A percentile compares a stretch with the other conserved stretches of the same genome.
Conservation (phyloP, 139 green algal genomes). For the Edaphochlamys debaryana region DNA sequence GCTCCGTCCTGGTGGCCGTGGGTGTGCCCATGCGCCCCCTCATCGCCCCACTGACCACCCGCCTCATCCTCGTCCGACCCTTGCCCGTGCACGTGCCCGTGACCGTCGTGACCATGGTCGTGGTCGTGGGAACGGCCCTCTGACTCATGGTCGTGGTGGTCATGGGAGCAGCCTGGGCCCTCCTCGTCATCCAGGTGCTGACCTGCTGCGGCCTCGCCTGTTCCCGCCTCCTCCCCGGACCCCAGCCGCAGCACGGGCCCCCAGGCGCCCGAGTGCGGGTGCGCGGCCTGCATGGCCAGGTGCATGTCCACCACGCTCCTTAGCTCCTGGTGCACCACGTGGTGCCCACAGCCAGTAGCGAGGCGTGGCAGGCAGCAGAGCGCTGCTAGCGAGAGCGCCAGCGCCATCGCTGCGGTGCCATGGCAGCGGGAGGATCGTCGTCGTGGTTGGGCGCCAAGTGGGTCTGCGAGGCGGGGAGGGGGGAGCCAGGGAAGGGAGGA, state of each 20-base stretch:
- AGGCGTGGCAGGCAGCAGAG: no score
- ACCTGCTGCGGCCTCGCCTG: background rate
- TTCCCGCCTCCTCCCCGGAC: no score
- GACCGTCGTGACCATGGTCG: background rate
- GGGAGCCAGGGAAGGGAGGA: no score
- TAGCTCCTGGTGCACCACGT: conserved; percentile 11
- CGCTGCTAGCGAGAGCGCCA: no score
- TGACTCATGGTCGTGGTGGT: background rate
- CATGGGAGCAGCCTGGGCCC: background rate
- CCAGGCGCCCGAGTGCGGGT: conserved; percentile 1
- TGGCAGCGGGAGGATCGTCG: no score
- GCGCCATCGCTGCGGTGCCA: no score
- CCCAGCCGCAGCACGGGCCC: background rate
- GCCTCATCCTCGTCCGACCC: background rate
- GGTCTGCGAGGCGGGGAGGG: no score
- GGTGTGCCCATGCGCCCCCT: background rate
- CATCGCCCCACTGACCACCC: background rate
- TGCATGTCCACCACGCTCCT: background rate
- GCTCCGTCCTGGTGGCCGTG: background rate
- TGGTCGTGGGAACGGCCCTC: background rate
- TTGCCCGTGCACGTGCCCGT: background rate
- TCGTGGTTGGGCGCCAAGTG: no score
- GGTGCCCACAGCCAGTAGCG: conserved; percentile 30
- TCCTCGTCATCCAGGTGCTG: background rate
- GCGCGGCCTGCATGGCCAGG: background rate